Percentiles rank a stretch among this genome's conserved stretches.
Evolutionary conservation across 768 basidiomycete genomes (phyloP).

Genomic region (Postia placenta): DNA sequence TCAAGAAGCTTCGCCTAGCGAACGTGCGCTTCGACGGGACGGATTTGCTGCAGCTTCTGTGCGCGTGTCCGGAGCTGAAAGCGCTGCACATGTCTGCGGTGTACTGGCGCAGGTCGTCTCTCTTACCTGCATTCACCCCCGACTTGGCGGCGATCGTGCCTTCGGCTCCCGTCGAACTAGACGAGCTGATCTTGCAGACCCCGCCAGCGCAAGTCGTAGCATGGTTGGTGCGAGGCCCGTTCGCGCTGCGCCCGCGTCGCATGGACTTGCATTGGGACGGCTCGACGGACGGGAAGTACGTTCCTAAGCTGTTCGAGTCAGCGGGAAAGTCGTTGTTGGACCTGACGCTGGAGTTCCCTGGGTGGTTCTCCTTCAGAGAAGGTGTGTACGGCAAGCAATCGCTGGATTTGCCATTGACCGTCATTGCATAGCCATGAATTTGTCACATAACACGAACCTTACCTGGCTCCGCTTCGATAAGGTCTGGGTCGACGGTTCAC

Average conservation of each 20-base stretch:
- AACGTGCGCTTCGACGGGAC: constrained; percentile 6
- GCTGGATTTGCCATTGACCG: too few relatives aligned
- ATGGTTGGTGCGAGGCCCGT: neutral
- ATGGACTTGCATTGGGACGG: neutral
- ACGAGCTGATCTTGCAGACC: neutral
- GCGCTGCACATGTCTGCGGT: neutral
- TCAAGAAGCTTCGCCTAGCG: constrained; percentile 1
- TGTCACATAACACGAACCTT: neutral
- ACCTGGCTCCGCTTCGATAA: neutral
- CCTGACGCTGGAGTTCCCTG: neutral
- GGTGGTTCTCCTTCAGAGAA: constrained; percentile 1
- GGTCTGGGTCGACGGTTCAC: neutral
- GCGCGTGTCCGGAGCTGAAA: constrained; percentile 2
- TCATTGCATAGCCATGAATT: neutral
- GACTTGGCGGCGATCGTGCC: constrained; percentile 1
- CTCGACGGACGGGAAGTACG: neutral
- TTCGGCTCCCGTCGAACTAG: neutral
- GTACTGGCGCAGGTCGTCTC: constrained; percentile 2
- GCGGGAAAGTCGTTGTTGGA: neutral
- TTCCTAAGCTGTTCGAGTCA: neutral
- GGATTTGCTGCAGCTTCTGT: constrained; percentile 1
- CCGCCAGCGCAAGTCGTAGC: neutral
- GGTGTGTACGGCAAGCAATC: neutral
- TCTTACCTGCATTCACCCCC: neutral
- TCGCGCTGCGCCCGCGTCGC: neutral